Evolutionary conservation across 2,329 filamentous ascomycete species (phyloP).

Genomic region (Emergomyces orientalis): DNA sequence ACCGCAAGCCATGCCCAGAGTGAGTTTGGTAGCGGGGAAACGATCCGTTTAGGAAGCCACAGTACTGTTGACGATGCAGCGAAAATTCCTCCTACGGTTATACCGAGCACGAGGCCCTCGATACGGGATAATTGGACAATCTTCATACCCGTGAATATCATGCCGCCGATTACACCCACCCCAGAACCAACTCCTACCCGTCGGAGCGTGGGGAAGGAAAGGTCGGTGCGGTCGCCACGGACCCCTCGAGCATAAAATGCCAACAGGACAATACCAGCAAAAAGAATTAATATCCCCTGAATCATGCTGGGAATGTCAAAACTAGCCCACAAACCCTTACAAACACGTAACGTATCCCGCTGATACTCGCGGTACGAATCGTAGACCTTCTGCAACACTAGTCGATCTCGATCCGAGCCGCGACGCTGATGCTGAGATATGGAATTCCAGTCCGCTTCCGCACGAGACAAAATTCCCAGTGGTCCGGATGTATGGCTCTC

Average conservation of each 20-base stretch:
- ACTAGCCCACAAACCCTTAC: constrained; percentile 78
- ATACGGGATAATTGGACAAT: constrained; percentile 24
- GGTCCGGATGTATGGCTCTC: constrained; percentile 50
- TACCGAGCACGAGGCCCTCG: constrained; percentile 31
- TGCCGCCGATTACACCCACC: constrained; percentile 32
- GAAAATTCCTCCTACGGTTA: constrained; percentile 38
- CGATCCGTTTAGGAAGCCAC: constrained; percentile 32
- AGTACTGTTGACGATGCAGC: constrained; percentile 35
- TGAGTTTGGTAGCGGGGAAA: constrained; percentile 54
- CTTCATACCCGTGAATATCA: constrained; percentile 17
- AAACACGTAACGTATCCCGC: constrained; percentile 64
- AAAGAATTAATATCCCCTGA: constrained; percentile 63
- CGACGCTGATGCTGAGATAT: constrained; percentile 28
- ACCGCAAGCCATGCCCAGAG: constrained; percentile 84
- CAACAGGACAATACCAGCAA: constrained; percentile 57
- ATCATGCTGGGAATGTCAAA: constrained; percentile 86
- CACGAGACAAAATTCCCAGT: constrained; percentile 50
- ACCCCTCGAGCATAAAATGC: constrained; percentile 60
- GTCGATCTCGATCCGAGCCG: constrained; percentile 23
- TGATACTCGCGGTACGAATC: constrained; percentile 65
- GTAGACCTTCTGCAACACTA: constrained; percentile 38
- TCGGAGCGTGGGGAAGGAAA: constrained; percentile 46
- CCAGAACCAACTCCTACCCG: constrained; percentile 43
- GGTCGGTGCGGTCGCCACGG: constrained; percentile 43
- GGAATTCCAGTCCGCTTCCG: constrained; percentile 46